Conservation (phyloP, 2,329 filamentous ascomycete genomes). For the Aspergillus neotritici region DNA sequence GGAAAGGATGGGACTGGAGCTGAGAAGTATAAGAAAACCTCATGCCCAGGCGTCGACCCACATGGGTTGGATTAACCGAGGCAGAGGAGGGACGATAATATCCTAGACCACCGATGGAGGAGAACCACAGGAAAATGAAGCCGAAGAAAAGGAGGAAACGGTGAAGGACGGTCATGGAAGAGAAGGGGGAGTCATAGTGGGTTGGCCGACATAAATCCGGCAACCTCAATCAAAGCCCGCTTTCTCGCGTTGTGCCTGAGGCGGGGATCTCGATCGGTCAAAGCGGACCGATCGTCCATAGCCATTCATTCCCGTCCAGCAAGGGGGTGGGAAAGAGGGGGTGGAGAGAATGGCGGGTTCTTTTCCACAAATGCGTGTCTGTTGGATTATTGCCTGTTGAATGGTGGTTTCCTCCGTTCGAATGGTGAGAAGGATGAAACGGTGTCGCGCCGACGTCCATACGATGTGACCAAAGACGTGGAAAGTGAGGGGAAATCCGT, state of each 20-base stretch:
- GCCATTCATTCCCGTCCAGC: too few relatives aligned
- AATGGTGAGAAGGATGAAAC: constrained; percentile 10
- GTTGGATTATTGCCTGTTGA: neutral
- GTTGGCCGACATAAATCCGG: neutral
- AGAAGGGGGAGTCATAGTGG: neutral
- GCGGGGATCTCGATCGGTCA: too few relatives aligned
- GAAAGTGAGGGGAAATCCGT: constrained; percentile 4
- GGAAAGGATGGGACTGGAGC: neutral
- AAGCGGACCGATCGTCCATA: too few relatives aligned
- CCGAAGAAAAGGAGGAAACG: neutral
- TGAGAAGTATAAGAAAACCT: neutral
- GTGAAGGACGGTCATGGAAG: neutral
- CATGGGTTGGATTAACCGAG: neutral
- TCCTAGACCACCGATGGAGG: neutral
- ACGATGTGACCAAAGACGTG: constrained; percentile 8
- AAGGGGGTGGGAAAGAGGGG: too few relatives aligned
- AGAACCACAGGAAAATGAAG: neutral
- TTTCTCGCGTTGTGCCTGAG: too few relatives aligned
- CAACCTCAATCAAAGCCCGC: too few relatives aligned
- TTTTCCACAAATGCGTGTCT: too few relatives aligned
- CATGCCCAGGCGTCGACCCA: too few relatives aligned
- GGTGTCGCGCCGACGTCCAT: constrained; percentile 2
- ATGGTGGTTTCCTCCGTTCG: too few relatives aligned
- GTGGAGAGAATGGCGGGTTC: too few relatives aligned
- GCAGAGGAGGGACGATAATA: neutral